These are phyloP conservation scores for Fagopyrum tataricum DNA, from an alignment of 148 eudicot species.

Conservation along the genomic window DNA sequence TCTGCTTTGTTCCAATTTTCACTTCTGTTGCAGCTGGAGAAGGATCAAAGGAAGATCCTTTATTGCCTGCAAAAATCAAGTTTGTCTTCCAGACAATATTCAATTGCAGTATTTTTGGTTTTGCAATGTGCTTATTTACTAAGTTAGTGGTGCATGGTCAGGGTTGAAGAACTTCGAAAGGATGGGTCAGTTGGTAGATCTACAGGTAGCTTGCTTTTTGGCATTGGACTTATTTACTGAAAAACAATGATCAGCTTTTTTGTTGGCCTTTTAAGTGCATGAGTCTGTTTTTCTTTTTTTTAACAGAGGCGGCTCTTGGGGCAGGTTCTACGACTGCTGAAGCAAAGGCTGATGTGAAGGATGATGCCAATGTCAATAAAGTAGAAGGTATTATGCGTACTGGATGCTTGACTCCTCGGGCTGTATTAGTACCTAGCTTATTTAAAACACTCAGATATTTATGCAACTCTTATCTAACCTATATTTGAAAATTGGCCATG, in stretches of 20 bases:
- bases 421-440: background rate
- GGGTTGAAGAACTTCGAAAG: conserved; percentile 67
- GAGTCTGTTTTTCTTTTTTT: conserved; percentile 4
- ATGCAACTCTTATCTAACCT: background rate
- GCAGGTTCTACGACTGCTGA: conserved; percentile 22
- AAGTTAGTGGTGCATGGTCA: conserved; percentile 24
- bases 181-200: conserved; percentile 45
- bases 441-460: background rate
- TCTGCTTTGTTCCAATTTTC: conserved; percentile 6
- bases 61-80: conserved; percentile 53
- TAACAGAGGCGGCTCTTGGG: conserved; percentile 25
- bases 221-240: conserved; percentile 17
- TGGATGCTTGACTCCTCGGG: background rate
- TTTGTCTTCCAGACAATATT: conserved; percentile 22
- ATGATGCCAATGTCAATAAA: conserved; percentile 48
- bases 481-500: background rate
- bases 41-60: conserved; percentile 50
- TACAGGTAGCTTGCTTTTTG: conserved; percentile 36
- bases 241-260: background rate
- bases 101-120: background rate
- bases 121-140: conserved; percentile 16
- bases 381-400: conserved; percentile 52
- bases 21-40: conserved; percentile 40
- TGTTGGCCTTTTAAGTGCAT: background rate
- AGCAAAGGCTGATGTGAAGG: conserved; percentile 34